Evolutionary conservation across 1,284 basidiomycete genomes (phyloP), one percentile per base, ranked within the genome.

Genomic region (Sanghuangporus weigelae): DNA sequence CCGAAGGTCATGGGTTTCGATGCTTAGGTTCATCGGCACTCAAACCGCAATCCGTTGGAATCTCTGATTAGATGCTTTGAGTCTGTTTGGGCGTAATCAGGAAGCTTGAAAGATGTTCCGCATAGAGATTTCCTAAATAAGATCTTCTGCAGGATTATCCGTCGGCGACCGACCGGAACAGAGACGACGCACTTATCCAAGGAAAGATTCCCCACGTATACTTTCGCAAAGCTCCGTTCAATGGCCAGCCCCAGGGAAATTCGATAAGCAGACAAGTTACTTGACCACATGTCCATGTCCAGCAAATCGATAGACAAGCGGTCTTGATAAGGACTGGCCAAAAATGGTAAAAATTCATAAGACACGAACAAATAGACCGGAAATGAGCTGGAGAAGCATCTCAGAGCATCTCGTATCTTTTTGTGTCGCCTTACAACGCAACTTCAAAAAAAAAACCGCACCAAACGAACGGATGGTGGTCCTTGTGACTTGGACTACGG

Each of bases 341-440:
- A 39, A 57, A 1, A 57, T 23, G 55, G 55, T 44, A 35, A 42
- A 42, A 57, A 57, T 26, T 57, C 55, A 57, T 57, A 57, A 26
- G 21, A 21, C 38, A 42, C 7, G 42, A 42, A 16, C 26, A 14
- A n/a, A 35, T 51, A 36, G 21, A 38, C 14, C 53, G 16, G 16
- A 54, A 38, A 31, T 54, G 23, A 54, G 53, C 31, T 54, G 26
- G 14, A 54, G 31, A 54, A 35, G 16, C 53, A 38, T 31, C 26
- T 31, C 2, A 31, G 26, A 31, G 26, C 26, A 23, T 51, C 50
- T 51, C 50, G 36, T n/a, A 38, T 54, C 53, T 54, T 54, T 54
- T 54, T 54, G 53, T 54, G 16, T 31, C 26, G 31, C 14, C 16
- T 54, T 19, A 39, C 16, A 5, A 38, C 53, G 26, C 14, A n/a